Base-by-base conservation (phyloP, 371 early-diverging fungal species). In the Capillidium heterosporum region DNA sequence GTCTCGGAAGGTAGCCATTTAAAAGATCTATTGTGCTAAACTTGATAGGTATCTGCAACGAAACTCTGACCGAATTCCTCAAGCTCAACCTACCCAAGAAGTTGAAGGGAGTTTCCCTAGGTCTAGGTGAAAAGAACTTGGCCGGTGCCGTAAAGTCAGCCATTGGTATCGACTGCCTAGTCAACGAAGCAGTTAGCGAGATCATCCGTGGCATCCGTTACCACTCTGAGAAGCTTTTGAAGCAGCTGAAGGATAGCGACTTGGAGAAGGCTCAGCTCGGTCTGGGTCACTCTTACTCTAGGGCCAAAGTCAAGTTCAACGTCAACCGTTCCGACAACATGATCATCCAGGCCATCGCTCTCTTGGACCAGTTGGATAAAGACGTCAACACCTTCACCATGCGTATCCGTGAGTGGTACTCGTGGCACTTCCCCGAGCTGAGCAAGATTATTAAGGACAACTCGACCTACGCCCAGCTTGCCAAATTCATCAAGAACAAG, bases 351-450 rank as follows among this genome's bases (percentile, higher is more conserved):
- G 90, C 92, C 15, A 89, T 95, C 66, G 80, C 77, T 59, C 74
- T 95, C 43, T 71, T 94, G 60, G 92, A 93, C 62, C 91, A 94
- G 65, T 75, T 93, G 50, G 94, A 92, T 73, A 91, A 89, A 72
- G 95, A 94, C 72, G 80, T 94, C 62, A 95, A 95, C 77, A 87
- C 89, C 15, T 92, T 93, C 66, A 80, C 86, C n/a, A 97, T 97
- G 98, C 84, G 94, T 66, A 81, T 90, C 62, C 85, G 89, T 57
- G 96, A 98, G 74, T 95, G 96, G 95, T 98, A 98, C 73, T 87
- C 87, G 48, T 98, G 95, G 95, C 95, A 95, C 68, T 98, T 96
- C 79, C 98, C 98, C 43, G 96, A 98, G 76, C 77, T 98, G 63
- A 80, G 83, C 71, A 91, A 91, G 75, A 87, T 98, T 60, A 85